Conservation (phyloP, 176 grass and related monocot species). For the Hordeum vulgare region DNA sequence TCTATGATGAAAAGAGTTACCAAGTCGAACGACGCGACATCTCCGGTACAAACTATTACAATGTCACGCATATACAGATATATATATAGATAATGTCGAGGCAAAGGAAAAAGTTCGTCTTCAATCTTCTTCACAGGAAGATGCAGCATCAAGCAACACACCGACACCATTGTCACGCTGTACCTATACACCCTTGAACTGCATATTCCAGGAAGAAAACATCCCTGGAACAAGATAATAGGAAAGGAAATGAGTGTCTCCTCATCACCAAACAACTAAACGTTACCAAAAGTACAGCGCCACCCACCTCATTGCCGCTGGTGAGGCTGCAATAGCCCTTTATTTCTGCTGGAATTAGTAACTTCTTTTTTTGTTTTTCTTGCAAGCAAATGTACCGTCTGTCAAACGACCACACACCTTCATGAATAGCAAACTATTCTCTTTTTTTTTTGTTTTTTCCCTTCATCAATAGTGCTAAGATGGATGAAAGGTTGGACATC, state of each 20-base stretch:
- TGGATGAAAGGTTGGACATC: background rate
- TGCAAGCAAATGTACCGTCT: slow-evolving; percentile 15
- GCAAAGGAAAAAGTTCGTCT: background rate
- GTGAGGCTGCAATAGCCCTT: background rate
- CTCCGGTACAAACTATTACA: slow-evolving; percentile 1
- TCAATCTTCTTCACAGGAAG: slow-evolving; percentile 15
- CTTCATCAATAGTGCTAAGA: background rate
- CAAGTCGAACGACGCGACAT: background rate
- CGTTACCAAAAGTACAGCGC: background rate
- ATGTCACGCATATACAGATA: background rate
- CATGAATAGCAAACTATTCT: slow-evolving; percentile 1
- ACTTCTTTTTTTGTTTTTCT: slow-evolving; percentile 15
- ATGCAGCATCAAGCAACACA: slow-evolving; percentile 3
- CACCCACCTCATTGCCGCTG: slow-evolving; percentile 21
- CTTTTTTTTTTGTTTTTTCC: slow-evolving; percentile 12
- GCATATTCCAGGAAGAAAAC: slow-evolving; percentile 8
- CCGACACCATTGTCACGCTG: background rate
- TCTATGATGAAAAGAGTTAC: background rate
- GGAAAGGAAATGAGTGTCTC: background rate
- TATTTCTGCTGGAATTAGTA: background rate
- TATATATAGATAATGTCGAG: background rate
- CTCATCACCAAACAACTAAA: background rate
- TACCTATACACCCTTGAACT: background rate
- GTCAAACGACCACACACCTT: slow-evolving; percentile 2
- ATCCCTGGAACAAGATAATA: background rate